phyloP scores from a whole-genome alignment of 768 basidiomycete genomes.

The Scleroderma bovista region DNA sequence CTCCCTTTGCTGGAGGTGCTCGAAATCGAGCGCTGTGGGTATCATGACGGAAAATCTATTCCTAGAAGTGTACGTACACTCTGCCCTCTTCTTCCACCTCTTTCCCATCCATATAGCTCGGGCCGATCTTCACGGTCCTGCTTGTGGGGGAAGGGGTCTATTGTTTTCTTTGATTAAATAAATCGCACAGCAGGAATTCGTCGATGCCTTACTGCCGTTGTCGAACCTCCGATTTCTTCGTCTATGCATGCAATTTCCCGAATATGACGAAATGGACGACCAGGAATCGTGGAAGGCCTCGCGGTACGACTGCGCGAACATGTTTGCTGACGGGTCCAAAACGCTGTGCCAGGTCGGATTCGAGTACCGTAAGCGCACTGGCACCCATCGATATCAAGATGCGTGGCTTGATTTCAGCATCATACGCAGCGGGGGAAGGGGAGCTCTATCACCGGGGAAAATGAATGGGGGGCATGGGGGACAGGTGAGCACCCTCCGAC shows the following conservation, averaged over 20 bases:
- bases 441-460: background rate
- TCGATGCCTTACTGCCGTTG: conserved; percentile 26
- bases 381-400: conserved; percentile 32
- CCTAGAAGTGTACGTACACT: conserved; percentile 30
- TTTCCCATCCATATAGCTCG: conserved; percentile 7
- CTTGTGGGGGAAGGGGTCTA: too few relatives aligned
- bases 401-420: conserved; percentile 32
- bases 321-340: conserved; percentile 28
- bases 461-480: background rate
- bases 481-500: conserved; percentile 13
- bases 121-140: too few relatives aligned
- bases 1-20: conserved; percentile 29
- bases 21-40: conserved; percentile 32
- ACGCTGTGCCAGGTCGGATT: conserved; percentile 29
- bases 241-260: conserved; percentile 33
- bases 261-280: conserved; percentile 28
- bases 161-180: conserved; percentile 17
- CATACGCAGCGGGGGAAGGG: conserved; percentile 8
- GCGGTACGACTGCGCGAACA: conserved; percentile 22
- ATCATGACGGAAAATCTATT: conserved; percentile 33
- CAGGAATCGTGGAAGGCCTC: conserved; percentile 27
- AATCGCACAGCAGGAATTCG: conserved; percentile 29
- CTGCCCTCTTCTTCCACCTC: conserved; percentile 8
- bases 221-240: conserved; percentile 24
- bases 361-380: conserved; percentile 33